Conservation (phyloP, 1,139 yeast species). For the Schwanniomyces etchellsii region DNA sequence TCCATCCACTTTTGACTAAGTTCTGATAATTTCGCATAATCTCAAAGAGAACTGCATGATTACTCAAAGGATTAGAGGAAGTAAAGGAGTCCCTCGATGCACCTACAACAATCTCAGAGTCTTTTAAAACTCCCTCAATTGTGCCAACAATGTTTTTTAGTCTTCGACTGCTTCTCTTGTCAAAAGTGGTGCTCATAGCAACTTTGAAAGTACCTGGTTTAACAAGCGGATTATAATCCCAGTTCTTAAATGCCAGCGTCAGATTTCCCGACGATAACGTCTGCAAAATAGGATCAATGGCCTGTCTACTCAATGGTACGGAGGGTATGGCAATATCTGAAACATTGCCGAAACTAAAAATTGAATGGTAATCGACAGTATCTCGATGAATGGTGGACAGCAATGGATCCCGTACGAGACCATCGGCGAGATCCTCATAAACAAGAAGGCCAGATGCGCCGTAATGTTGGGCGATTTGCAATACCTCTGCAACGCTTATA, state of each 20-base stretch:
- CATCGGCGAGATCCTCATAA: background rate
- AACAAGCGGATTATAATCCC: slow-evolving; percentile 25
- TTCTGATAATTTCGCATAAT: slow-evolving; percentile 33
- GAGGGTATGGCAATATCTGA: slow-evolving; percentile 20
- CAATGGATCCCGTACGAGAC: background rate
- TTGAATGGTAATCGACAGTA: slow-evolving; percentile 9
- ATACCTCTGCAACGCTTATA: slow-evolving; percentile 20
- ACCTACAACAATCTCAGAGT: slow-evolving; percentile 39
- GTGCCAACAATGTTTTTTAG: slow-evolving; percentile 32
- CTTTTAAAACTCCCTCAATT: slow-evolving; percentile 34
- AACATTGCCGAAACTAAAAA: slow-evolving; percentile 2
- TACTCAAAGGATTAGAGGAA: slow-evolving; percentile 32
- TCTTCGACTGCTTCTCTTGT: slow-evolving; percentile 9
- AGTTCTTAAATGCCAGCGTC: slow-evolving; percentile 12
- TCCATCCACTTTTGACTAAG: slow-evolving; percentile 35
- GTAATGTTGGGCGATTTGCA: slow-evolving; percentile 20
- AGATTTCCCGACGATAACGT: slow-evolving; percentile 13
- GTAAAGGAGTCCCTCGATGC: slow-evolving; percentile 38
- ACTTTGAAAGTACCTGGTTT: slow-evolving; percentile 12
- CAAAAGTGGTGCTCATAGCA: slow-evolving; percentile 15
- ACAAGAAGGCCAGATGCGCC: slow-evolving; percentile 25
- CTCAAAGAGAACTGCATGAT: slow-evolving; percentile 38
- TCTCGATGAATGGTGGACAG: slow-evolving; percentile 19
- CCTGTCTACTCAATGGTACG: slow-evolving; percentile 30
- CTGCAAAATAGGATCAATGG: slow-evolving; percentile 27